These are phyloP conservation scores for Hortiboletus flavorubellus DNA, from an alignment of 768 basidiomycete genomes.

Conservation along the genomic window DNA sequence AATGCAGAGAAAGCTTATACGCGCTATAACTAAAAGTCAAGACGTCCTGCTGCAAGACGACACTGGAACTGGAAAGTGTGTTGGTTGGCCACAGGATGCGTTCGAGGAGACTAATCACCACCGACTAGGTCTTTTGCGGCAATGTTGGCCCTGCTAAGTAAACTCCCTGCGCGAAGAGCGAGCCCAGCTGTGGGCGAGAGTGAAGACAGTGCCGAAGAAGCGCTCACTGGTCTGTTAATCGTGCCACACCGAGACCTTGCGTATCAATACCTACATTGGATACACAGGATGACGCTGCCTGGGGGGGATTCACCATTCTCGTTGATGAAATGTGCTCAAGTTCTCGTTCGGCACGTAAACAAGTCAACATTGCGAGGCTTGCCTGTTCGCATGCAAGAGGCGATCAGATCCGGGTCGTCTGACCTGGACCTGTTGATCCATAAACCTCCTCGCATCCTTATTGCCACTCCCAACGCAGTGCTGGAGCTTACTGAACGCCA, in stretches of 20 bases:
- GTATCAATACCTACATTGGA: conserved; percentile 64
- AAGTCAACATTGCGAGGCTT: conserved; percentile 14
- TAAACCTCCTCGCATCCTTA: conserved; percentile 60
- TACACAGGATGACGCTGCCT: conserved; percentile 44
- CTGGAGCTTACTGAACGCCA: conserved; percentile 51
- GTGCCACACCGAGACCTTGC: conserved; percentile 76
- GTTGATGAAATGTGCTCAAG: conserved; percentile 50
- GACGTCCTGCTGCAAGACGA: conserved; percentile 66
- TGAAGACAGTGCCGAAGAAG: conserved; percentile 21
- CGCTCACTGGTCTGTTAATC: conserved; percentile 55
- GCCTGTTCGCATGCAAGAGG: conserved; percentile 27
- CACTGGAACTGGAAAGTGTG: conserved; percentile 82
- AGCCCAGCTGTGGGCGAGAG: conserved; percentile 12
- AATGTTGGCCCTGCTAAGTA: conserved; percentile 61
- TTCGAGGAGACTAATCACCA: conserved; percentile 1
- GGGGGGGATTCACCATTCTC: conserved; percentile 31
- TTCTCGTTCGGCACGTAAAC: conserved; percentile 55
- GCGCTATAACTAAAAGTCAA: conserved; percentile 51
- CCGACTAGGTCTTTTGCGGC: conserved; percentile 65
- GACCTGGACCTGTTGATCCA: conserved; percentile 39
- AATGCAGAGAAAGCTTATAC: conserved; percentile 59
- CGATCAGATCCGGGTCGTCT: conserved; percentile 23
- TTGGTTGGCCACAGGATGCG: conserved; percentile 2
- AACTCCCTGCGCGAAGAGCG: conserved; percentile 36
- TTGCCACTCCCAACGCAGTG: conserved; percentile 69